Percentiles rank a stretch among this genome's conserved stretches.
phyloP scores from a whole-genome alignment of 2,329 filamentous ascomycete genomes.

The Elsinoe necatrix region DNA sequence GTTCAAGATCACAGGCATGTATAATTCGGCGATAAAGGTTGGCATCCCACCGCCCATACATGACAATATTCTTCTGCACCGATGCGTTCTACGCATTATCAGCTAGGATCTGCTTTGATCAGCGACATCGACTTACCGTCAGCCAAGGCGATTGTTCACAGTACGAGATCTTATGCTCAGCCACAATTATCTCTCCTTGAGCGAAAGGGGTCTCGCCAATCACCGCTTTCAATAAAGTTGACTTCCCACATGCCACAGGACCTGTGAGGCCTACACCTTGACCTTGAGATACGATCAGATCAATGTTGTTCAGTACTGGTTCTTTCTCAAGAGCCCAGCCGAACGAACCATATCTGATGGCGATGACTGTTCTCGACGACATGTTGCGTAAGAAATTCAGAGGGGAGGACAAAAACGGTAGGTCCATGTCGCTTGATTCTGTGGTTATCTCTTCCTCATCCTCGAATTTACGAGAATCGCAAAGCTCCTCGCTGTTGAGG shows the following conservation, averaged over 20 bases:
- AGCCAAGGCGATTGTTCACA: conserved; percentile 32
- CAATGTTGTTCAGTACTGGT: conserved; percentile 35
- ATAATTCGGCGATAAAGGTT: conserved; percentile 30
- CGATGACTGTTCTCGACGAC: conserved; percentile 26
- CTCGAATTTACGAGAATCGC: background rate
- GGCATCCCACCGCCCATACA: conserved; percentile 28
- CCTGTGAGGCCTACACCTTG: conserved; percentile 42
- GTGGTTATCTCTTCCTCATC: background rate
- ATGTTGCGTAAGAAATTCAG: background rate
- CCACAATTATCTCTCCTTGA: conserved; percentile 22
- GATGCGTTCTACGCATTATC: conserved; percentile 25
- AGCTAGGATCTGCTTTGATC: conserved; percentile 15
- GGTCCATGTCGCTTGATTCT: background rate
- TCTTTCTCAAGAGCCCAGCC: conserved; percentile 39
- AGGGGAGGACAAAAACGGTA: conserved; percentile 20
- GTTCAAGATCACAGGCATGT: conserved; percentile 27
- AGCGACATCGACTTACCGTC: background rate
- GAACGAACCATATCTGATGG: conserved; percentile 40
- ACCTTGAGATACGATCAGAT: conserved; percentile 33
- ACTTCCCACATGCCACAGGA: conserved; percentile 47
- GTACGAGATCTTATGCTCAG: conserved; percentile 25
- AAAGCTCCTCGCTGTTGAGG: conserved; percentile 20
- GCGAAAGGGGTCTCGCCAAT: conserved; percentile 35
- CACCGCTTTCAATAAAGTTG: conserved; percentile 39
- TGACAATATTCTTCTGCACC: conserved; percentile 30